These are phyloP conservation scores for Arthrobotrys iridis DNA, from an alignment of 2,329 filamentous ascomycete species.

Conservation along the genomic window DNA sequence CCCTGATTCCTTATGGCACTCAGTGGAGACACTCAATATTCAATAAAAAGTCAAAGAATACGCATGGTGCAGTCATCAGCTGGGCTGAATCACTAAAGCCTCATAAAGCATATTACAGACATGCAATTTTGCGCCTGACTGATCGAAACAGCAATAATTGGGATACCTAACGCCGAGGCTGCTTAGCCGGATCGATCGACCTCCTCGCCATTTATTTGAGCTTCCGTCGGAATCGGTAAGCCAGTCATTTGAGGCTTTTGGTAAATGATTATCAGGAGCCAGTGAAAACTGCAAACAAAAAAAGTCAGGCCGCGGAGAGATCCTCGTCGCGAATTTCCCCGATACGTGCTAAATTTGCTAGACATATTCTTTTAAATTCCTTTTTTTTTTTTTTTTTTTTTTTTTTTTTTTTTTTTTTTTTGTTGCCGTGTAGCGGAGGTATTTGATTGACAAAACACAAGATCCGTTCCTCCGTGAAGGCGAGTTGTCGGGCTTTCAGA, in stretches of 20 bases:
- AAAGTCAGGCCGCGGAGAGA: conserved; percentile 24
- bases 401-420: too few species aligned
- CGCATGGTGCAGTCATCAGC: conserved; percentile 21
- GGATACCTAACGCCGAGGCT: conserved; percentile 28
- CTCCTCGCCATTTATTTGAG: conserved; percentile 3
- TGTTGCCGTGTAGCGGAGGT: neutral
- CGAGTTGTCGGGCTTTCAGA: conserved; percentile 5
- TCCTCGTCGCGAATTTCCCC: conserved; percentile 47
- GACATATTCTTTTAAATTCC: too few species aligned
- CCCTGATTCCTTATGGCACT: conserved; percentile 13
- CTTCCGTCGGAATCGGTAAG: conserved; percentile 1
- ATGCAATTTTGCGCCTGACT: neutral
- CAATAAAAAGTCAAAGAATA: too few species aligned
- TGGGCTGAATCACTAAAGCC: conserved; percentile 33
- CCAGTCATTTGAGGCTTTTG: conserved; percentile 11
- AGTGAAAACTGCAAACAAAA: conserved; percentile 23
- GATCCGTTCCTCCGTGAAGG: conserved; percentile 32
- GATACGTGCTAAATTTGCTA: conserved; percentile 5
- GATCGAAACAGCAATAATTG: conserved; percentile 13
- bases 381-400: too few species aligned
- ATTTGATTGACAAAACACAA: conserved; percentile 16
- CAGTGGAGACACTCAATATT: neutral
- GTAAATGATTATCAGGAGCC: conserved; percentile 28
- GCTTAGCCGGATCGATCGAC: conserved; percentile 41
- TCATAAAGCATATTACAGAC: conserved; percentile 10